Base-by-base conservation (phyloP, 768 basidiomycete species). In the Phallus indusiatus region DNA sequence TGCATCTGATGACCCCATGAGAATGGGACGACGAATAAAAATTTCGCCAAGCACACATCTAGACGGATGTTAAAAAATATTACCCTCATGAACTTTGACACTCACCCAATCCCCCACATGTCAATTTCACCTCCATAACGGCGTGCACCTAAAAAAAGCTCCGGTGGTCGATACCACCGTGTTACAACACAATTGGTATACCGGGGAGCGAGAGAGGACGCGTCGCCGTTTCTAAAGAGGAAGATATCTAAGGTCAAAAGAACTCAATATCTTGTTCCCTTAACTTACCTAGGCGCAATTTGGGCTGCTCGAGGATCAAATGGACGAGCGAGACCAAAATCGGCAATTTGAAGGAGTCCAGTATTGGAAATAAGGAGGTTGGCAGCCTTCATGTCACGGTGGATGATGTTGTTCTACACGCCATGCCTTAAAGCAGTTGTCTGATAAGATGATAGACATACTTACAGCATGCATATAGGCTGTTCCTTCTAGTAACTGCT, bases 311-410 rank as follows among this genome's bases (percentile, higher is more conserved):
- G 57, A 5, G 78, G 74, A 63, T 89, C 87, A 58, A 77, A 90
- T 46, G 89, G 80, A 21, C 96, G 82, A 0, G 96, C 96, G 10
- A 99, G 81, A 71, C 96, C 96, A 64, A 99, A 97, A 71, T 99
- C 96, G 4, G 94, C 96, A 60, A 99, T 88, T 65, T 85, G 85
- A 16, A 98, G 76, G 20, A 79, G 77, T 4, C 96, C 96, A 5
- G 77, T 73, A 68, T 94, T 94, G 57, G 86, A 88, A 54, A 99
- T 95, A 51, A 99, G 84, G 53, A 98, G 74, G 69, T 99, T 99
- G 35, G 96, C 96, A 4, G 96, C 90, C 69, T 99, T 99, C 89
- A 99, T 94, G 66, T 99, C 96, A 49, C 96, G 92, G 70, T 99
- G 96, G 4, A 99, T 78, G 66, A 97, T 95, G 64, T 91, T 84